Base-by-base conservation (phyloP, 345 rosid genomes). In the Limnanthes douglasii region DNA sequence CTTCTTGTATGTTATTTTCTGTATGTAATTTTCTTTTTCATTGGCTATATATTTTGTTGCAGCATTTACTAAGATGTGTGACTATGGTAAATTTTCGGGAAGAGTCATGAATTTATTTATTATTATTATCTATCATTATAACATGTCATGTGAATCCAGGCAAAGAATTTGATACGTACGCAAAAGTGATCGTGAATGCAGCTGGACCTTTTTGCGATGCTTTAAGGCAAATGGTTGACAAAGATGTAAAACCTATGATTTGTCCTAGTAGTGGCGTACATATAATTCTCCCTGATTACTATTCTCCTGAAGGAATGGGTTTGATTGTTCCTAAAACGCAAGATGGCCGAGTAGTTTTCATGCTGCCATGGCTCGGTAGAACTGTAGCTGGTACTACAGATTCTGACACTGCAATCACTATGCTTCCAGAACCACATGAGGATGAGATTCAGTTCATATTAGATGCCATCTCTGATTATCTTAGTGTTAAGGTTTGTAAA, bases 271-370 rank as follows among this genome's bases (percentile, higher is more conserved):
- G 98, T 39, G 98, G 95, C 38, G 95, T 90, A 6, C 98, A 84
- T 61, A 41, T 90, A 20, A 68, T 90, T 43, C 84, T 90, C 18
- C 98, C 98, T 39, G 98, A 90, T 56, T 90, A 84, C 59, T 90
- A 90, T 64, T 90, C 98, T 42, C 98, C 98, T 1, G 92, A 90
- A 52, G 98, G 98, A 46, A 84, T 90, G 98, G 98, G 98, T 7
- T 66, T 90, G 79, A 84, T 90, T 48, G 95, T 90, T 61, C 98
- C 98, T 33, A 84, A 90, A 72, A 90, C 98, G 11, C 83, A 84
- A 65, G 98, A 90, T 59, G 98, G 98, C 3, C 80, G 98, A n/a
- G 94, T 90, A 25, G 75, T 90, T 51, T 90, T 90, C 53, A 74
- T 90, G 94, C 59, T 90, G 53, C 98, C 98, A 4, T 84, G 98